These are phyloP conservation scores for Saccharum spontaneum DNA, from an alignment of 176 grass and related monocot genomes.

Conservation along the genomic window DNA sequence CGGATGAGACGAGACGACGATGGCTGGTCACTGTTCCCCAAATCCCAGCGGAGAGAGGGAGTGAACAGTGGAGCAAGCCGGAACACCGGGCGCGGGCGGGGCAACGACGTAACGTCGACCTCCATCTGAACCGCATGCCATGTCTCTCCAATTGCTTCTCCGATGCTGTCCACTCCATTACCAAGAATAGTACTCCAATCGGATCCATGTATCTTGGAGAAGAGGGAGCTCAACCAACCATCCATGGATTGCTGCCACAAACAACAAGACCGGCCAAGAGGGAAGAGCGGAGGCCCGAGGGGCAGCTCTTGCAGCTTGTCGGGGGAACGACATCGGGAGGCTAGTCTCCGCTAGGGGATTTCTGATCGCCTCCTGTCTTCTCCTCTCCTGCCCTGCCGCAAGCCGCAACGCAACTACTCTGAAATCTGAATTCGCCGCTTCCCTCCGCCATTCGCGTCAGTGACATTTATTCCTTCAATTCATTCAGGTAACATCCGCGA, in stretches of 20 bases:
- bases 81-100: background rate
- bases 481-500: conserved; percentile 1
- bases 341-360: background rate
- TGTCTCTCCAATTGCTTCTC: no score
- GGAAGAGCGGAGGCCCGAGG: conserved; percentile 4
- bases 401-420: background rate
- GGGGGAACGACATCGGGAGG: background rate
- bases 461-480: background rate
- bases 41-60: background rate
- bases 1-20: no score
- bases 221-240: background rate
- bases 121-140: no score
- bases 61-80: no score
- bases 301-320: background rate
- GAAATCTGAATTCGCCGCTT: background rate
- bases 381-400: background rate
- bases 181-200: background rate
- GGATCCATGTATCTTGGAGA: background rate
- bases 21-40: no score
- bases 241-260: background rate
- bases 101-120: no score
- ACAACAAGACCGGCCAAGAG: background rate
- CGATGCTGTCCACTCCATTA: background rate
- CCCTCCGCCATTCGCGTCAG: background rate
- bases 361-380: background rate